Base-by-base conservation (phyloP, 1,284 basidiomycete genomes). In the Jaminaea rosea region DNA sequence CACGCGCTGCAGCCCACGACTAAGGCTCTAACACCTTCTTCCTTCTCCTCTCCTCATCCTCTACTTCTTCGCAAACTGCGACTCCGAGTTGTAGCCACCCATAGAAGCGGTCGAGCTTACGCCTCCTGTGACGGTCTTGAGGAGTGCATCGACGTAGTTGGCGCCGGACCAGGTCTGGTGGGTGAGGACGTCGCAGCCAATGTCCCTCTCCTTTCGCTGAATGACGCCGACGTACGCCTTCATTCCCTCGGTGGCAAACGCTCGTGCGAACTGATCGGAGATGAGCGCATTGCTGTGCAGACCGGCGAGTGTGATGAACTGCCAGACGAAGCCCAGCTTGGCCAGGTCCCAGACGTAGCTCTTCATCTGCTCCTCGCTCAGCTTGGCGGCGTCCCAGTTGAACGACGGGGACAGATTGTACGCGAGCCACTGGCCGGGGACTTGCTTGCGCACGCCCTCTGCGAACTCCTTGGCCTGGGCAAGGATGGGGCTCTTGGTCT, bases 261-360 rank as follows among this genome's bases (percentile, higher is more conserved):
- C 81, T 65, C 83, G 77, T 15, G 93, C 91, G 75, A 98, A 97
- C 34, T 86, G 78, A 75, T 97, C 91, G 65, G 85, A 90, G 75
- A 98, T 98, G 77, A 91, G 94, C 32, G 86, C 93, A 77, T 93
- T 97, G 62, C 91, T 93, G 76, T 98, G 93, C 49, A 97, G 80
- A 60, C 94, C 94, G 51, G 83, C 93, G 55, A 97, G 88, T 5
- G 88, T 92, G 68, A 98, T 97, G 80, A 98, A 97, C 75, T 97
- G 93, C 91, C 92, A 97, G 55, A 87, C 85, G 74, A 92, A 93
- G 82, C 88, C 90, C 44, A 92, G 82, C 79, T 86, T 91, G 54
- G 86, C 89, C 17, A 94, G 80, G 65, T 91, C 83, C 93, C 92
- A 96, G 36, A 98, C 83, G 75, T 84, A 98, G 53, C 80, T 78